Percentiles rank a stretch among this genome's conserved stretches.
phyloP scores from a whole-genome alignment of 768 basidiomycete species.

The Boletus pseudo-olivaceus region DNA sequence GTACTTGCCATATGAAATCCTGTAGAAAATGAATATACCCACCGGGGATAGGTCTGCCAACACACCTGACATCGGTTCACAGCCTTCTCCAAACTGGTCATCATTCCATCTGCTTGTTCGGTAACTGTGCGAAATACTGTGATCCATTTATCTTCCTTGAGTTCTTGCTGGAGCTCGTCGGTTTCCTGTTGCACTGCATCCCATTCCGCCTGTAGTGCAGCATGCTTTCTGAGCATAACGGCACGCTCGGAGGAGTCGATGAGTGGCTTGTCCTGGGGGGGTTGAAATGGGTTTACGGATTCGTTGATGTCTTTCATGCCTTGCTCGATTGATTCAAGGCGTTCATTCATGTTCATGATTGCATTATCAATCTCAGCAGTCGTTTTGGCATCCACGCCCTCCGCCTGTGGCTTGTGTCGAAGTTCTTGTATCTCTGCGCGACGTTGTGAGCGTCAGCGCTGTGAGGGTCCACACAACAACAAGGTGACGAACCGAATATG shows the following conservation, averaged over 20 bases:
- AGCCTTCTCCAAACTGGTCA: constrained; percentile 92
- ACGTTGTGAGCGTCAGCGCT: constrained; percentile 11
- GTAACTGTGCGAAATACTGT: constrained; percentile 91
- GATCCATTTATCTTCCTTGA: constrained; percentile 97
- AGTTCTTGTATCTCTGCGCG: constrained; percentile 84
- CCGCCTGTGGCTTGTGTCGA: constrained; percentile 78
- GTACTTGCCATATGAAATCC: constrained; percentile 87
- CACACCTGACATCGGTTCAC: constrained; percentile 84
- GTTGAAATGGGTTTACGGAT: constrained; percentile 57
- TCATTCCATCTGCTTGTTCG: constrained; percentile 97
- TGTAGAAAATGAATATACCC: constrained; percentile 26
- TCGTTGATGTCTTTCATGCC: constrained; percentile 70
- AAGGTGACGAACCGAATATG: constrained; percentile 64
- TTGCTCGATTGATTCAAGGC: constrained; percentile 66
- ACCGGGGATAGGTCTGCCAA: background rate
- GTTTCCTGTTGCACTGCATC: constrained; percentile 75
- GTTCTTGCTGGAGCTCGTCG: constrained; percentile 80
- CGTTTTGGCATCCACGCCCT: constrained; percentile 48
- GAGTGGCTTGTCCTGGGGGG: constrained; percentile 44
- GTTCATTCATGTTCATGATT: constrained; percentile 74
- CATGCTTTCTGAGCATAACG: constrained; percentile 68
- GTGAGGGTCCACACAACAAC: background rate
- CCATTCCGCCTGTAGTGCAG: constrained; percentile 74
- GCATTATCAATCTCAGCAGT: constrained; percentile 78
- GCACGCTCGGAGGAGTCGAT: constrained; percentile 39